These are phyloP conservation scores for Teunomyces cretensis DNA, from an alignment of 805 yeast species.

Conservation along the genomic window DNA sequence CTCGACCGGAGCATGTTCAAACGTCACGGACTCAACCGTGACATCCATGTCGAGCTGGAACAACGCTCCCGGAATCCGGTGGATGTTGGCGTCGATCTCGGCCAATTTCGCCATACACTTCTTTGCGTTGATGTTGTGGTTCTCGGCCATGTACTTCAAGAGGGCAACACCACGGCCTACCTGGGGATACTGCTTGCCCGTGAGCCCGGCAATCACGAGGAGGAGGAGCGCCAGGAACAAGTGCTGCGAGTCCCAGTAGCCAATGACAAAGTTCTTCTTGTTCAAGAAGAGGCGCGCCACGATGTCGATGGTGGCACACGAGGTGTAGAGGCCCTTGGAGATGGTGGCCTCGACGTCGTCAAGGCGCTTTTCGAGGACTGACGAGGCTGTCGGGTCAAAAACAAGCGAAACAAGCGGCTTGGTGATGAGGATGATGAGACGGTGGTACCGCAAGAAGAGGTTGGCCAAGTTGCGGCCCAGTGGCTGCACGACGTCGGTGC, in stretches of 20 bases:
- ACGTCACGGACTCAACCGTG: slow-evolving; percentile 4
- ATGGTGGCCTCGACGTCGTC: slow-evolving; percentile 25
- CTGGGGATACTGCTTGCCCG: slow-evolving; percentile 16
- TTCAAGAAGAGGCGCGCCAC: slow-evolving; percentile 26
- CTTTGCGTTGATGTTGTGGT: slow-evolving; percentile 35
- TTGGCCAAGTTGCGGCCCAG: slow-evolving; percentile 31
- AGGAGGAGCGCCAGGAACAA: slow-evolving; percentile 32
- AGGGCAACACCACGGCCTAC: slow-evolving; percentile 29
- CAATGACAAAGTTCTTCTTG: slow-evolving; percentile 31
- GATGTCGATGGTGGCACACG: slow-evolving; percentile 31
- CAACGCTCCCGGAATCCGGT: slow-evolving; percentile 23
- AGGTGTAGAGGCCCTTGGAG: slow-evolving; percentile 26
- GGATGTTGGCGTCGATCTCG: slow-evolving; percentile 23
- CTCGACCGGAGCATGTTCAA: background rate
- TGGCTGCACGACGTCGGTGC: slow-evolving; percentile 17
- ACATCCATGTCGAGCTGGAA: slow-evolving; percentile 19
- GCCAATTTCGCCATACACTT: slow-evolving; percentile 28
- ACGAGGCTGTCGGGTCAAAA: slow-evolving; percentile 22
- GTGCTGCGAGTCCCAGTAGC: slow-evolving; percentile 43
- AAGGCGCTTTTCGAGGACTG: slow-evolving; percentile 20
- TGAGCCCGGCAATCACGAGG: slow-evolving; percentile 26
- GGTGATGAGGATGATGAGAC: slow-evolving; percentile 29
- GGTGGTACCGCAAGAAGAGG: slow-evolving; percentile 35
- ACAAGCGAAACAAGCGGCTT: slow-evolving; percentile 36
- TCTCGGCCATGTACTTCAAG: slow-evolving; percentile 32